These are phyloP conservation scores for Aegilops bicornis DNA, from an alignment of 176 grass and related monocot species.

Conservation along the genomic window DNA sequence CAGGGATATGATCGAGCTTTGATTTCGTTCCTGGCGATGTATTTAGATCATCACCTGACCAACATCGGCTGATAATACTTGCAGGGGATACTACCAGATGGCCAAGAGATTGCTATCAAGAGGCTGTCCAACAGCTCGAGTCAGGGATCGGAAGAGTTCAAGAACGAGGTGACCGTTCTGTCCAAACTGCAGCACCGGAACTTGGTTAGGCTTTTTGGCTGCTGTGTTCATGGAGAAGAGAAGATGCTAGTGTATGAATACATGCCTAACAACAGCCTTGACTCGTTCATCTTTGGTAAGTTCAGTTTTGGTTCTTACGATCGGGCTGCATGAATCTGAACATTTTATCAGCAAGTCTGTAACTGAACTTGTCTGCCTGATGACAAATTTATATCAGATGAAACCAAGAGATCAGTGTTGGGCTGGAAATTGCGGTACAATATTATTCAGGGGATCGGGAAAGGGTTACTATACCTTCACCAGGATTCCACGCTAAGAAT, in stretches of 20 bases:
- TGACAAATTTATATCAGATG: conserved; percentile 43
- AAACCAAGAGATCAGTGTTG: conserved; percentile 45
- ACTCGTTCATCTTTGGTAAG: conserved; percentile 64
- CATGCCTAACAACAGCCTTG: conserved; percentile 84
- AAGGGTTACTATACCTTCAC: conserved; percentile 74
- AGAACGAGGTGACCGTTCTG: conserved; percentile 68
- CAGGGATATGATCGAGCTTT: not conserved
- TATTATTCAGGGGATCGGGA: conserved; percentile 61
- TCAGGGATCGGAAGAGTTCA: conserved; percentile 65
- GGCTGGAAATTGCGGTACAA: conserved; percentile 56
- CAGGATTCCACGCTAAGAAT: conserved; percentile 75
- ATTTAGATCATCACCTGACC: not conserved
- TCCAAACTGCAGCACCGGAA: conserved; percentile 70
- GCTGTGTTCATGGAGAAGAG: conserved; percentile 74
- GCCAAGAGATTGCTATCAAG: conserved; percentile 72
- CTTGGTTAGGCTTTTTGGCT: conserved; percentile 63
- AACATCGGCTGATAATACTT: conserved; percentile 13
- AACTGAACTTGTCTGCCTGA: conserved; percentile 16
- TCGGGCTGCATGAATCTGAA: not conserved
- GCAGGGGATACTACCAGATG: conserved; percentile 60
- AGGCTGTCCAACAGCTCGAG: conserved; percentile 54
- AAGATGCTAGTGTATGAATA: conserved; percentile 75
- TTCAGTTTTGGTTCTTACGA: not conserved
- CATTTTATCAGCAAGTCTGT: not conserved
- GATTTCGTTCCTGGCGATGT: not conserved